Evolutionary conservation across 2,329 filamentous ascomycete species (phyloP).

Genomic region (Trichoderma sp.): DNA sequence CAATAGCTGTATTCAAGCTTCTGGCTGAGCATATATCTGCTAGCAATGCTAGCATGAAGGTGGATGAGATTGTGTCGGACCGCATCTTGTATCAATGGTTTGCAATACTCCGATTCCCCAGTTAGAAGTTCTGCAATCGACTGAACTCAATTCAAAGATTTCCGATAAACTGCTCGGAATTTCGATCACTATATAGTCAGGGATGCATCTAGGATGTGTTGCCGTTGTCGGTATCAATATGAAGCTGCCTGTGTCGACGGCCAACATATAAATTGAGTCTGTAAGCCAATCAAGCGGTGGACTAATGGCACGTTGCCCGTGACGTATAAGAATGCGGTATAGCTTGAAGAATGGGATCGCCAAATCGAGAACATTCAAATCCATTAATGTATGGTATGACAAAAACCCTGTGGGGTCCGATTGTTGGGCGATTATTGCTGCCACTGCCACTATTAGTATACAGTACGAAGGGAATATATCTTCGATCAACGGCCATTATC

Average conservation of each 20-base stretch:
- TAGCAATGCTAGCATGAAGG: not conserved
- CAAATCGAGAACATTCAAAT: not conserved
- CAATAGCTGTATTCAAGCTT: not conserved
- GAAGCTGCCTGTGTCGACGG: not conserved
- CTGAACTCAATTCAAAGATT: not conserved
- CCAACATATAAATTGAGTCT: not conserved
- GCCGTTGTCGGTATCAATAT: not conserved
- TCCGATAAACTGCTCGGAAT: not conserved
- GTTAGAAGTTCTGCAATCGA: not conserved
- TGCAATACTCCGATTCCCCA: not conserved
- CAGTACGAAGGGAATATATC: not conserved
- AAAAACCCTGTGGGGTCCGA: not conserved
- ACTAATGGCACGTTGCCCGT: not conserved
- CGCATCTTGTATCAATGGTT: not conserved
- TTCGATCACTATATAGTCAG: not conserved
- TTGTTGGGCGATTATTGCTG: not conserved
- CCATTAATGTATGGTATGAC: not conserved
- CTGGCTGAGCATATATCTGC: not conserved
- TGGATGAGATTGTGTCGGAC: not conserved
- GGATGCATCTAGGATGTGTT: not conserved
- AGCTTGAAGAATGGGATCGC: not conserved
- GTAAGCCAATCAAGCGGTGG: not conserved
- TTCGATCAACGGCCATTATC: too few relatives aligned
- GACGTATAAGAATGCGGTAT: not conserved
- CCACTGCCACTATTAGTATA: not conserved